Evolutionary conservation across 805 yeast genomes (phyloP).

Genomic region (Metschnikowia picachoensis): DNA sequence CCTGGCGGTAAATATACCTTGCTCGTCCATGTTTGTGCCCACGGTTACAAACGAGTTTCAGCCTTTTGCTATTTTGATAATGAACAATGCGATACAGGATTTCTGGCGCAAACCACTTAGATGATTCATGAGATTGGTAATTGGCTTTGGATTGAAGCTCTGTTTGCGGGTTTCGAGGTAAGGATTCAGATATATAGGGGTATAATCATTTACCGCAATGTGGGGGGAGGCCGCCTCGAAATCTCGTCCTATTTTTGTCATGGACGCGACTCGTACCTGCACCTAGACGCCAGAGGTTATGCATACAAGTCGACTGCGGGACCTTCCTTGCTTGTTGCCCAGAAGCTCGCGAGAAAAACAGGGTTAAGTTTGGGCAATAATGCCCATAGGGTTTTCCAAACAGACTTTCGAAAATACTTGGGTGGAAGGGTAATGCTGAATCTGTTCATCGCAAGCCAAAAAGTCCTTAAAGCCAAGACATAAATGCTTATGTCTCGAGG

Average conservation of each 20-base stretch:
- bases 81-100: background rate
- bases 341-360: too few relatives aligned
- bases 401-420: too few relatives aligned
- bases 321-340: slow-evolving; percentile 4
- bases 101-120: background rate
- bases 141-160: too few relatives aligned
- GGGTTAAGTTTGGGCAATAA: too few relatives aligned
- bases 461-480: too few relatives aligned
- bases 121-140: background rate
- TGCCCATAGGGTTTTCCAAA: too few relatives aligned
- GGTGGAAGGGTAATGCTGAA: too few relatives aligned
- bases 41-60: slow-evolving; percentile 5
- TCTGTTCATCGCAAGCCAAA: too few relatives aligned
- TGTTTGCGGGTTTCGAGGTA: too few relatives aligned
- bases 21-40: background rate
- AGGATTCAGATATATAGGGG: background rate
- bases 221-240: slow-evolving; percentile 1
- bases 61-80: background rate
- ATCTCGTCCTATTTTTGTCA: background rate
- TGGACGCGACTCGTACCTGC: background rate
- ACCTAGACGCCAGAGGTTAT: background rate
- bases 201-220: background rate
- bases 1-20: background rate
- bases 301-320: background rate
- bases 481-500: background rate